Percentiles rank a stretch among this genome's conserved stretches.
These are phyloP conservation scores for Fusarium pseudonygamai DNA, from an alignment of 2,329 filamentous ascomycete species.

Conservation along the genomic window DNA sequence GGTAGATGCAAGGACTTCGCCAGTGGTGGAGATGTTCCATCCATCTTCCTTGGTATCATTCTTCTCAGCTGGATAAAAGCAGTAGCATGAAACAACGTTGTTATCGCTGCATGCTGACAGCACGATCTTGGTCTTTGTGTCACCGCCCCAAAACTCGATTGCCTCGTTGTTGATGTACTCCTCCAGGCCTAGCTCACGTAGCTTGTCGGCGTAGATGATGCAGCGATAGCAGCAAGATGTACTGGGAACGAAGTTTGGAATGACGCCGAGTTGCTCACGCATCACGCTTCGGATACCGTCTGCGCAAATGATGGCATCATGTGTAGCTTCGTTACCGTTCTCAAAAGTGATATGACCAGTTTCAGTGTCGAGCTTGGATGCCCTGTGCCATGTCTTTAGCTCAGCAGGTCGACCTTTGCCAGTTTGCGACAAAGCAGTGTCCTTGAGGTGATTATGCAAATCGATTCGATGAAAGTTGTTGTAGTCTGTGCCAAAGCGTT, in stretches of 20 bases:
- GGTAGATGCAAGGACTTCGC: conserved; percentile 64
- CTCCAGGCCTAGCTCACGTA: neutral
- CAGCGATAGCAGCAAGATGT: conserved; percentile 19
- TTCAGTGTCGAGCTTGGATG: neutral
- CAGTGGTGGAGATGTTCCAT: conserved; percentile 60
- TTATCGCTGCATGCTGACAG: conserved; percentile 70
- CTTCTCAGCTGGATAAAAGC: conserved; percentile 68
- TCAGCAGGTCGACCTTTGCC: neutral
- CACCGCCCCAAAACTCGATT: conserved; percentile 72
- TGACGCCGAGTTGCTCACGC: conserved; percentile 4
- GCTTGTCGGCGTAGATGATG: conserved; percentile 12
- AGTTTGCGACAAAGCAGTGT: neutral
- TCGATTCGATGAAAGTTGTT: conserved; percentile 20
- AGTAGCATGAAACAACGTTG: conserved; percentile 69
- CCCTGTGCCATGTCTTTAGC: conserved; percentile 7
- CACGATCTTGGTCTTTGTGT: conserved; percentile 67
- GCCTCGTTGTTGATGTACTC: conserved; percentile 49
- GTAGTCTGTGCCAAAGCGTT: conserved; percentile 13
- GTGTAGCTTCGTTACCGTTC: neutral
- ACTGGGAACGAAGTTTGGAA: neutral
- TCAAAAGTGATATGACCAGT: neutral
- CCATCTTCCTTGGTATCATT: conserved; percentile 65
- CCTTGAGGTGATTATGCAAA: conserved; percentile 10
- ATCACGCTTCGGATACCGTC: conserved; percentile 13
- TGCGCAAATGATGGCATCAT: conserved; percentile 11